A percentile compares a stretch with the other conserved stretches of the same genome.
Evolutionary conservation across 768 basidiomycete species (phyloP).

Genomic region (Trametes punicea): DNA sequence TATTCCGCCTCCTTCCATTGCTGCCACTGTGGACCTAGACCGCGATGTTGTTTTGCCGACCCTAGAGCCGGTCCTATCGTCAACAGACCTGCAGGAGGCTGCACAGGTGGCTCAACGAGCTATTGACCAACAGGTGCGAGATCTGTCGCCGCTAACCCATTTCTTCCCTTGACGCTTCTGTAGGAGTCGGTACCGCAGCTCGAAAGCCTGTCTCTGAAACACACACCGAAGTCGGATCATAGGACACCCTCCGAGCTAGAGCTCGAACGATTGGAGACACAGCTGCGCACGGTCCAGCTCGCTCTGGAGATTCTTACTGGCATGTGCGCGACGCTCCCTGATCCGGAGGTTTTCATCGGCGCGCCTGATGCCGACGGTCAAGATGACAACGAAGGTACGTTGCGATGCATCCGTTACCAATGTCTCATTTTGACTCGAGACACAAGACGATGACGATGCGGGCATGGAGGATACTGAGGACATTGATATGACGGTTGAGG

Average conservation of each 20-base stretch:
- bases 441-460: conserved; percentile 39
- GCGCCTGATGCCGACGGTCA: conserved; percentile 34
- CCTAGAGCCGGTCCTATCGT: conserved; percentile 61
- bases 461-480: conserved; percentile 33
- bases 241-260: conserved; percentile 64
- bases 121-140: conserved; percentile 47
- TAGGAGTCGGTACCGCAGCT: conserved; percentile 50
- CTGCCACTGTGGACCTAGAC: conserved; percentile 64
- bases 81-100: conserved; percentile 50
- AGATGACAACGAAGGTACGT: conserved; percentile 38
- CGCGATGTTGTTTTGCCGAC: conserved; percentile 70
- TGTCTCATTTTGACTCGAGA: conserved; percentile 16
- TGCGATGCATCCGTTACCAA: conserved; percentile 20
- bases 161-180: background rate
- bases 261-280: conserved; percentile 69
- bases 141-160: conserved; percentile 5
- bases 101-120: conserved; percentile 51
- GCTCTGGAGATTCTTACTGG: conserved; percentile 88
- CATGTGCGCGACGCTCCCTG: conserved; percentile 83
- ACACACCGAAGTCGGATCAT: conserved; percentile 74
- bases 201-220: conserved; percentile 58
- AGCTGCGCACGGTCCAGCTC: conserved; percentile 70
- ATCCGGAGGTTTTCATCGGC: conserved; percentile 45
- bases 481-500: conserved; percentile 27
- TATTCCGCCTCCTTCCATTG: conserved; percentile 62